phyloP scores from a whole-genome alignment of 1,284 basidiomycete genomes.

The Moniliella sp. region DNA sequence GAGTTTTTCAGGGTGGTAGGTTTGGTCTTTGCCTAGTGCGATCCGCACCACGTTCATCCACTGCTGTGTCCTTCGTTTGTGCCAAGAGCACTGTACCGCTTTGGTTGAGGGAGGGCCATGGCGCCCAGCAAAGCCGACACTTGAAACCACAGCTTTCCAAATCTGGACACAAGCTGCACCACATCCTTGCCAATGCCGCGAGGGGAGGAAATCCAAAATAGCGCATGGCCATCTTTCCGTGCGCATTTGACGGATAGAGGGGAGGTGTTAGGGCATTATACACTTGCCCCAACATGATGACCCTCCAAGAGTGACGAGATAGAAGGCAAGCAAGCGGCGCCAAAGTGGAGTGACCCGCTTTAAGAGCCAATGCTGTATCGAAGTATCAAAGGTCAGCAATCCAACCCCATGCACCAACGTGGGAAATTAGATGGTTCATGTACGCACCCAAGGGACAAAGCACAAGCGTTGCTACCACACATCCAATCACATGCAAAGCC shows the following conservation, averaged over 20 bases:
- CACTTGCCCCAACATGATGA: conserved; percentile 13
- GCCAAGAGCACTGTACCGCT: background rate
- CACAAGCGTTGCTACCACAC: too few relatives aligned
- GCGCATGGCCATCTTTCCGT: conserved; percentile 14
- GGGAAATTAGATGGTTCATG: too few relatives aligned
- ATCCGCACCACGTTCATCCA: background rate
- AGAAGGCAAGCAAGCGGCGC: conserved; percentile 12
- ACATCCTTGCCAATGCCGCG: conserved; percentile 12
- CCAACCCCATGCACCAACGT: too few relatives aligned
- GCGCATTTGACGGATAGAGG: conserved; percentile 19
- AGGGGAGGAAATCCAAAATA: conserved; percentile 19
- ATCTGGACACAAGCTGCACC: conserved; percentile 4
- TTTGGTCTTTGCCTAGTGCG: background rate
- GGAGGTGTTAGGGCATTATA: conserved; percentile 22
- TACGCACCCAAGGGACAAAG: too few relatives aligned
- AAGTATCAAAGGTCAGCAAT: too few relatives aligned
- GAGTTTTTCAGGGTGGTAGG: background rate
- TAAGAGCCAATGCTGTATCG: conserved; percentile 12
- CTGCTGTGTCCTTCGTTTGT: background rate
- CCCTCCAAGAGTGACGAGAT: conserved; percentile 9
- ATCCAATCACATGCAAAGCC: too few relatives aligned
- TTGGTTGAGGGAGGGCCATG: too few relatives aligned
- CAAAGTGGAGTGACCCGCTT: conserved; percentile 15
- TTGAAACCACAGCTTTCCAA: too few relatives aligned
- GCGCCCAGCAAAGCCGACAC: too few relatives aligned